Base-by-base conservation (phyloP, 2,329 filamentous ascomycete species). In the Claviceps capensis region DNA sequence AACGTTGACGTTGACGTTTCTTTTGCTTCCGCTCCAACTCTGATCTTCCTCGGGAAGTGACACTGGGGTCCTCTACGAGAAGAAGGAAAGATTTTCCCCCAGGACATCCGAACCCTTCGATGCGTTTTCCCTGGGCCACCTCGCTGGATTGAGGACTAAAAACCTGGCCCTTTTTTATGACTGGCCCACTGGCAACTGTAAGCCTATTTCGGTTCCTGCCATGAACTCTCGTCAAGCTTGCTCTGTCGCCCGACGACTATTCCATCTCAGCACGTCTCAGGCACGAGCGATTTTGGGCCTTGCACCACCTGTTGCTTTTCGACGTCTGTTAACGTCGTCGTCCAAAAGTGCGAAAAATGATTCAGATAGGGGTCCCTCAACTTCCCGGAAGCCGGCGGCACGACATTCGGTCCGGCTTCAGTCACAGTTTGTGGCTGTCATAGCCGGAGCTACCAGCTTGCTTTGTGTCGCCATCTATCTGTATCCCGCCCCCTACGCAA, bases 211-310 rank as follows among this genome's bases (percentile, higher is more conserved):
- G 16, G 19, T 17, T 23, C 23, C 43, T 26, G 53, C 51, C 51
- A 59, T 59, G 58, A 53, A 51, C 40, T 42, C 38, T 46, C 52
- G 52, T 42, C 50, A 50, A 11, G 45, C 53, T 45, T 49, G 47
- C 47, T 50, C 52, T 37, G 48, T 56, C 45, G 51, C 55, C 7
- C 55, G 53, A 42, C 54, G 48, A 42, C 46, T 58, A 26, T 42
- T 48, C 43, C 45, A 48, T 37, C 37, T 38, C 17, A 43, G 44
- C 44, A 44, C 34, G 14, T 36, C 45, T 38, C 49, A 37, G 17
- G 23, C 17, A 23, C 46, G 34, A 4, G 7, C 45, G 7, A 41
- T 14, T 7, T 16, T 40, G 9, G 40, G 16, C 13, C 22, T 42
- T 11, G 14, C 48, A 17, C 34, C 34, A 36, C 45, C 30, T 2